Base-by-base conservation (phyloP, 2,329 filamentous ascomycete genomes). In the Aureobasidium sp. region DNA sequence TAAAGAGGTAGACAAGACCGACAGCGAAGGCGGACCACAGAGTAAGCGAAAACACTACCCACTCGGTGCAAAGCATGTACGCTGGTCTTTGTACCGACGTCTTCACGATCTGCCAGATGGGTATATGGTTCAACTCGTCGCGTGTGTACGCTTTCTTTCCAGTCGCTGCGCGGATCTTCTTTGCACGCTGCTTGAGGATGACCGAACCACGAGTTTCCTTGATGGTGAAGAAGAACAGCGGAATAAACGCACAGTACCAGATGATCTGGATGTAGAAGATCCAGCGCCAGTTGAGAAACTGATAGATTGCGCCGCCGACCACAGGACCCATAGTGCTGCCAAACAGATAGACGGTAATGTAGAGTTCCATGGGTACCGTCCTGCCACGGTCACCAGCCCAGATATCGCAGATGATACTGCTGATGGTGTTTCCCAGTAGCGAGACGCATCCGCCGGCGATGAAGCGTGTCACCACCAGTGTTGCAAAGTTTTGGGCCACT, bases 1-100 rank as follows among this genome's bases (percentile, higher is more conserved):
- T 81, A 68, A 79, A 80, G 65, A 81, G 73, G 68, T 78, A 81
- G 22, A 79, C 74, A 1, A 73, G 76, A n/a, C 77, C 77, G 55
- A 78, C 72, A 62, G 74, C 73, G 62, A 81, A 78, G 17, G 76
- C 75, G 8, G 77, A 79, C 78, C 78, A 81, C 20, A 82, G 62
- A 1, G 78, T 79, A 51, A 77, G 75, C 51, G 74, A 74, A 45
- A 80, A 73, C 2, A 82, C 75, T 0, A 82, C 79, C 3, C 76
- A 76, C 69, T 82, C 80, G 1, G 79, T 82, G 65, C 71, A 73
- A 5, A 81, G 73, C 67, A 81, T 76, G 41, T 73, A 72, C 15
- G 70, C 47, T 0, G 76, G 74, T 11, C 74, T 68, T 12, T 62
- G 63, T 17, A 71, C 67, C 47, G 68, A 69, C 42, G 70, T 70